A percentile compares a stretch with the other conserved stretches of the same genome.
phyloP scores from a whole-genome alignment of 2,329 filamentous ascomycete species.

The Dothideomycetidae sp. region DNA sequence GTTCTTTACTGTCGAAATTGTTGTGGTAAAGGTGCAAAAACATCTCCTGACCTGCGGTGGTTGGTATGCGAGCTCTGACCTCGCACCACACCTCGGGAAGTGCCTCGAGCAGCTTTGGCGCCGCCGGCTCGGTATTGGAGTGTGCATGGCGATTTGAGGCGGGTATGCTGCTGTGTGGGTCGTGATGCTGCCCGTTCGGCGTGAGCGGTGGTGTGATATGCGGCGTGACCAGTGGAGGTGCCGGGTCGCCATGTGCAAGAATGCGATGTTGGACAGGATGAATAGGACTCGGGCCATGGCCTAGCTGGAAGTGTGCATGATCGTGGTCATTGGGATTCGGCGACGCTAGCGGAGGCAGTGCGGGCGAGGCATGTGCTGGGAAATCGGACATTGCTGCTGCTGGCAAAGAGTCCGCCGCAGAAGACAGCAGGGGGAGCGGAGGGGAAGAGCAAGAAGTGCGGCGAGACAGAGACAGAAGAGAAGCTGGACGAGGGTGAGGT shows the following conservation, averaged over 20 bases:
- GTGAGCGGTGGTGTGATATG: conserved; percentile 35
- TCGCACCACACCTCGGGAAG: conserved; percentile 84
- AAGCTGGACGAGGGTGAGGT: too few relatives aligned
- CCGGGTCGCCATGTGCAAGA: conserved; percentile 10
- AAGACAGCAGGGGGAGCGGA: too few relatives aligned
- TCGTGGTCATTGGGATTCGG: conserved; percentile 32
- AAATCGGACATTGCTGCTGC: conserved; percentile 9
- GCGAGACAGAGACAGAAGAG: too few relatives aligned
- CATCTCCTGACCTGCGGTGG: conserved; percentile 85
- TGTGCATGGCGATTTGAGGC: conserved; percentile 19
- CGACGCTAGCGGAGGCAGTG: conserved; percentile 34
- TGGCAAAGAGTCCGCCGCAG: too few relatives aligned
- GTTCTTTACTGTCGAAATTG: conserved; percentile 85
- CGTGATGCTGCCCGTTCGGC: conserved; percentile 15
- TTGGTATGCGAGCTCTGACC: conserved; percentile 88
- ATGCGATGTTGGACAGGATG: conserved; percentile 12
- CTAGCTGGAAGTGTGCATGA: conserved; percentile 26
- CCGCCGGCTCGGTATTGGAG: conserved; percentile 14
- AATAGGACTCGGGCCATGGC: conserved; percentile 20
- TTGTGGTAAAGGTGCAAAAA: conserved; percentile 93
- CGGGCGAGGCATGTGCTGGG: conserved; percentile 29
- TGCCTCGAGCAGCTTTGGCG: conserved; percentile 55
- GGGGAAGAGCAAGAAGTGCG: too few relatives aligned
- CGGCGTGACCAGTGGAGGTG: conserved; percentile 20
- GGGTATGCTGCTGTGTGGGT: conserved; percentile 11